Base-by-base conservation (phyloP, 257 asterid genomes). In the Solanum phureja region DNA sequence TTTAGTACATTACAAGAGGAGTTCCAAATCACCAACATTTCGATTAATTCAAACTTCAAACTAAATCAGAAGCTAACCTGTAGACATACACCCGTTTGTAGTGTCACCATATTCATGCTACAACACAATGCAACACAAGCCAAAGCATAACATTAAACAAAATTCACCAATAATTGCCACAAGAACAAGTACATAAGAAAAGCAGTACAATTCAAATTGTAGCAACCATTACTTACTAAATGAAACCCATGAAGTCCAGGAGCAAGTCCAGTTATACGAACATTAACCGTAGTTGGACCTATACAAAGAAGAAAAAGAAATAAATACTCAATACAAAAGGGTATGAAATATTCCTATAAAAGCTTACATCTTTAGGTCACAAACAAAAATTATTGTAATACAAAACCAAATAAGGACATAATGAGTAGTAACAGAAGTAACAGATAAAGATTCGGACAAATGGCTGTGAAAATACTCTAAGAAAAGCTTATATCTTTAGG, bases 91-190 rank as follows among this genome's bases (percentile, higher is more conserved):
- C 74, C 99, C 98, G 90, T 97, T 97, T 56, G 99, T 95, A 58
- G 99, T 95, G 93, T 97, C 99, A 86, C 99, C 99, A 82, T n/a
- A 95, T 90, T 97, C 97, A 77, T 97, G 99, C 99, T 97, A 90
- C 90, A 83, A 82, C 81, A 62, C 46, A 60, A 73, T 9, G 29
- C 66, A 81, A 82, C 86, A 86, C 7, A 40, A 34, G 12, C 77
- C 38, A 87, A 91, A 46, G 49, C 38, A 76, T 90, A 13, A 89
- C 37, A 49, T 84, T 77, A 72, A 31, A 3, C 89, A 49, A 35
- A 82, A 76, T 52, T 42, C 18, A 71, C 86, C 40, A 79, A 88
- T 11, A 60, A 58, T 18, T 81, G 2, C 27, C 21, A 27, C 6
- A 81, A 81, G 35, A 1, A 81, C 29, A 74, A 74, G 68, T 81